Percentiles rank a stretch among this genome's conserved stretches.
phyloP scores from a whole-genome alignment of 2,329 filamentous ascomycete genomes.

The Nothophoma quercina region DNA sequence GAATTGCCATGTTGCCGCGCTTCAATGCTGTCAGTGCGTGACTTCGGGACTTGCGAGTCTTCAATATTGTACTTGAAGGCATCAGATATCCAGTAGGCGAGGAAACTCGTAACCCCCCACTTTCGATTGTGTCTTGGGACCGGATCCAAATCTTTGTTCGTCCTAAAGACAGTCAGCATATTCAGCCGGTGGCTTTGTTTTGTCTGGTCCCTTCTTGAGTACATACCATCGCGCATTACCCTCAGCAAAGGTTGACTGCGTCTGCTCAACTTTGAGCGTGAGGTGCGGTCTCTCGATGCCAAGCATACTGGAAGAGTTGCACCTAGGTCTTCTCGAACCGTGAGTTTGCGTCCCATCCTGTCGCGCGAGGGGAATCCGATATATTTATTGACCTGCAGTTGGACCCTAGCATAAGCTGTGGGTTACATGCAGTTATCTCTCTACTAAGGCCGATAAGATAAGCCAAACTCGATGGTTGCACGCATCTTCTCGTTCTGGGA shows the following conservation, averaged over 20 bases:
- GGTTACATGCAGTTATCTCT: slow-evolving; percentile 15
- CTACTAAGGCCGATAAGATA: slow-evolving; percentile 17
- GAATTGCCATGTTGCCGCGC: slow-evolving; percentile 62
- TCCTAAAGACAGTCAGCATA: slow-evolving; percentile 36
- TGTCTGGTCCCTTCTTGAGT: neutral
- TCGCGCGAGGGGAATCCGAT: neutral
- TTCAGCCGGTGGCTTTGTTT: neutral
- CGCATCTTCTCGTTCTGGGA: slow-evolving; percentile 1
- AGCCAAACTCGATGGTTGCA: slow-evolving; percentile 7
- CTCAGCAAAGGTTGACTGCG: slow-evolving; percentile 56
- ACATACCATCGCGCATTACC: slow-evolving; percentile 46
- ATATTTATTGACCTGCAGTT: slow-evolving; percentile 12
- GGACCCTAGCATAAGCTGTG: slow-evolving; percentile 2
- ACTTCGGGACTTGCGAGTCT: neutral
- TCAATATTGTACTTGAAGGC: slow-evolving; percentile 54
- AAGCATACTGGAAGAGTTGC: slow-evolving; percentile 36
- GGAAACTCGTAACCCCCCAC: slow-evolving; percentile 56
- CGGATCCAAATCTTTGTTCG: slow-evolving; percentile 60
- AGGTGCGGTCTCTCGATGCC: slow-evolving; percentile 49
- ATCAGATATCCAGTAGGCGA: slow-evolving; percentile 62
- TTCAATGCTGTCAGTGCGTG: slow-evolving; percentile 11
- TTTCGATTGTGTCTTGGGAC: slow-evolving; percentile 54
- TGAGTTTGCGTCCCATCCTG: neutral
- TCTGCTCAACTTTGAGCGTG: slow-evolving; percentile 53
- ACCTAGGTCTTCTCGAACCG: too few species aligned